Evolutionary conservation across 31 red algal species (phyloP).

Genomic region (Asparagopsis taxiformis): DNA sequence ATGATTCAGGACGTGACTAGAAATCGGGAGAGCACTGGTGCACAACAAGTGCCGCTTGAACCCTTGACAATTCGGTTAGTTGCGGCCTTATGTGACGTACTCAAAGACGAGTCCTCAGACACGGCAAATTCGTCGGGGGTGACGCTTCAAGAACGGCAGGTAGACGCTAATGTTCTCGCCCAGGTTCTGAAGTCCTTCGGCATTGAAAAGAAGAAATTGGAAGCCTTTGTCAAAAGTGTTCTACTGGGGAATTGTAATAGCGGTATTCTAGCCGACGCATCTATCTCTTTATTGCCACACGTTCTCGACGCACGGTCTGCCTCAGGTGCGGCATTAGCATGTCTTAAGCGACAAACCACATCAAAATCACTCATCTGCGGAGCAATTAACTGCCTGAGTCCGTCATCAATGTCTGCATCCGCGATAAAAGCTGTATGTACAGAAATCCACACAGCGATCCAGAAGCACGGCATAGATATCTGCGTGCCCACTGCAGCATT

Average conservation of each 20-base stretch:
- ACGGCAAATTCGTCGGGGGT: no score
- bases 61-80: no score
- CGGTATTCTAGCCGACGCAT: background rate
- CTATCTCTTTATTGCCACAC: constrained; percentile 2
- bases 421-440: constrained; percentile 8
- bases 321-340: background rate
- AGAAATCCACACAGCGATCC: background rate
- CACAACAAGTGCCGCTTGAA: no score
- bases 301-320: background rate
- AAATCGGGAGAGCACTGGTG: no score
- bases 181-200: no score
- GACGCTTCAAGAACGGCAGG: no score
- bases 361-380: background rate
- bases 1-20: no score
- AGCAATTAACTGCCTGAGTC: constrained; percentile 4
- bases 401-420: constrained; percentile 8
- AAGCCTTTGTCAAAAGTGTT: no score
- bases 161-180: no score
- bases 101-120: no score
- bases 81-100: no score
- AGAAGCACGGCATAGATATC: background rate
- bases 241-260: background rate
- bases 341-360: background rate
- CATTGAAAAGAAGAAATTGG: no score
- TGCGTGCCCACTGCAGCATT: constrained; percentile 10